Evolutionary conservation across 2,329 filamentous ascomycete genomes (phyloP), one percentile per base, ranked within the genome.

Genomic region (Verticillium nubilum): DNA sequence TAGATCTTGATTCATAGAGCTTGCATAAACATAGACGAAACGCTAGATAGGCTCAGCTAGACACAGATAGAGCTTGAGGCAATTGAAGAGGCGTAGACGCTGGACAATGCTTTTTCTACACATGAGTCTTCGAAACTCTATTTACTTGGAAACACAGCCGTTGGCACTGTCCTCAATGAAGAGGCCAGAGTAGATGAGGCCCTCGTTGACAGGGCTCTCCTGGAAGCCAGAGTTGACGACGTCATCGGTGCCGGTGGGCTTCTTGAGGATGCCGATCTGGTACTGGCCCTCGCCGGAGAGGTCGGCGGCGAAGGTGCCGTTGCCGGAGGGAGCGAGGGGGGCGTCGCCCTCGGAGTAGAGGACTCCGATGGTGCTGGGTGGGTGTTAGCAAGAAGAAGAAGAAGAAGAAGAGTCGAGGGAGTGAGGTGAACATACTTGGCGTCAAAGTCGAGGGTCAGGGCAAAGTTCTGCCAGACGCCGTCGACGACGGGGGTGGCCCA

Each of bases 201-300:
- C 81, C 68, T 85, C 82, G 64, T 83, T 68, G 59, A 84, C 78
- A 26, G 72, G 75, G 10, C 71, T 63, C 61, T 75, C 72, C 67
- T 85, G 82, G 64, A 73, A 76, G 5, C 80, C 82, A 42, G 75
- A 67, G 67, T 77, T 78, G 52, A 74, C 75, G 42, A 83, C 74
- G 64, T 84, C 78, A 53, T 65, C 67, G 31, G 70, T 72, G 33
- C 69, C 63, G 54, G 80, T 76, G 5, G 81, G 78, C 76, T 86
- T 87, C 78, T 87, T 87, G 60, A 88, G 73, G 1, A 86, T 68
- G 35, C 85, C 85, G 57, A 87, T 80, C 68, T 88, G 85, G 69
- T 80, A 86, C 68, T 87, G 83, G 25, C 85, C 85, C 58, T 80
- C 77, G 5, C 85, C 85, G 47, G 76, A 75, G 59, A 85, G 74